Conservation (phyloP, 2,329 filamentous ascomycete genomes). For the Talaromyces amestolkiae region DNA sequence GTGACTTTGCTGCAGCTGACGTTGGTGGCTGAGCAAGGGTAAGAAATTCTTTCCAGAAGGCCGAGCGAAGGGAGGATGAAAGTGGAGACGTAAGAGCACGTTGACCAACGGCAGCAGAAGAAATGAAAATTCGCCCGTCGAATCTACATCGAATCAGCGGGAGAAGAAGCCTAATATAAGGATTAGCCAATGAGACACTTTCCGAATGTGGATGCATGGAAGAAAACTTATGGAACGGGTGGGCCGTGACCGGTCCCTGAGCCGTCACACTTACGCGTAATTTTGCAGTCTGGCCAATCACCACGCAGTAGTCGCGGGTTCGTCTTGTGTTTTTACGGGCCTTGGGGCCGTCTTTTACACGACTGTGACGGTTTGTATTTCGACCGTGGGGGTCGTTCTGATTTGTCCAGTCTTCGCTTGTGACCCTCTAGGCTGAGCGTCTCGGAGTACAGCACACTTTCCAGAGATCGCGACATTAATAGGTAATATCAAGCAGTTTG, state of each 20-base stretch:
- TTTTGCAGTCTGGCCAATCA: neutral
- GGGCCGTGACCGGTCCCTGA: slow-evolving; percentile 4
- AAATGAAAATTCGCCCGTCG: slow-evolving; percentile 1
- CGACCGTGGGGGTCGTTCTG: neutral
- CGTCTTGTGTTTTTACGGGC: neutral
- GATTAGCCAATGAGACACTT: neutral
- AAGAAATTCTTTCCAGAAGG: slow-evolving; percentile 15
- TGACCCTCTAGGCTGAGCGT: neutral
- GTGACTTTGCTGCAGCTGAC: slow-evolving; percentile 3
- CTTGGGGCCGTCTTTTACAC: neutral
- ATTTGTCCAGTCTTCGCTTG: neutral
- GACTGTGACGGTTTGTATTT: neutral
- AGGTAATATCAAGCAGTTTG: neutral
- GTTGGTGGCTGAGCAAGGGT: slow-evolving; percentile 8
- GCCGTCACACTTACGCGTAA: neutral
- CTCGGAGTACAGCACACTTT: slow-evolving; percentile 1
- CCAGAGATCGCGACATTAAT: neutral
- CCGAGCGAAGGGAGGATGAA: slow-evolving; percentile 4
- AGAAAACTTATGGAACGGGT: slow-evolving; percentile 10
- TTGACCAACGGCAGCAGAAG: neutral
- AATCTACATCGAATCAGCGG: slow-evolving; percentile 12
- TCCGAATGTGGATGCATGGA: neutral
- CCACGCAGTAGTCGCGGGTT: neutral
- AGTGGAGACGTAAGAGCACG: neutral
- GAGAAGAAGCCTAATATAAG: slow-evolving; percentile 8